Evolutionary conservation across 1,284 basidiomycete genomes (phyloP), one percentile per base, ranked within the genome.

Genomic region (Apiotrichum porosum): DNA sequence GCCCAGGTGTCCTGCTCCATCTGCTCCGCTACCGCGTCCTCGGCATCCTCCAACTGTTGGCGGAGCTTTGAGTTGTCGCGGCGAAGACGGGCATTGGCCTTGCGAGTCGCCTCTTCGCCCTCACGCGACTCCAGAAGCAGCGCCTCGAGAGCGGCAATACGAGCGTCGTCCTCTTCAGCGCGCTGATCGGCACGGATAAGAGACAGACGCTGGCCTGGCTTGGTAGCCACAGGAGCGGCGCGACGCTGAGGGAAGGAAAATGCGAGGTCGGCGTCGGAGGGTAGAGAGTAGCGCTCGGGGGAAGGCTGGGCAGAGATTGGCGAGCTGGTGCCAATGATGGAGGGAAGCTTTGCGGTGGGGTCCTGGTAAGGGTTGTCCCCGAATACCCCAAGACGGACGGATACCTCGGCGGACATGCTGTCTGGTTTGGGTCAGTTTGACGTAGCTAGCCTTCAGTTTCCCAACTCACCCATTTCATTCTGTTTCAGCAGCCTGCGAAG

Each of bases 81-180:
- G 15, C 58, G 53, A 31, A 68, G 51, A 23, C 68, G 54, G 0
- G 65, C 62, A 0, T 58, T 63, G 1, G 60, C 47, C 37, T 65
- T 69, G 13, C 68, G 37, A 41, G 68, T 65, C 9, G 35, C 48
- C 32, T 69, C 68, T 32, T 69, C 68, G 9, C 63, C 50, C 9
- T 64, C 65, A 9, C 54, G 52, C 4, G 68, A 64, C 21, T 69
- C 68, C 19, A 52, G 42, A n/a, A 69, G 47, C 8, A 64, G 63
- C n/a, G 52, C 43, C 38, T 69, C 68, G 1, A 69, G 53, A 10
- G 52, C 44, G 2, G 51, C 46, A 23, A 69, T 58, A 14, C 56
- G 49, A 9, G 63, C 63, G 22, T 66, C 64, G 17, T 57, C 52
- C 37, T 65, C 66, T 13, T 51, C 57, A 33, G 53, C 53, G 10